phyloP scores from a whole-genome alignment of 441 rosid species.

The Erysimum pusillum region DNA sequence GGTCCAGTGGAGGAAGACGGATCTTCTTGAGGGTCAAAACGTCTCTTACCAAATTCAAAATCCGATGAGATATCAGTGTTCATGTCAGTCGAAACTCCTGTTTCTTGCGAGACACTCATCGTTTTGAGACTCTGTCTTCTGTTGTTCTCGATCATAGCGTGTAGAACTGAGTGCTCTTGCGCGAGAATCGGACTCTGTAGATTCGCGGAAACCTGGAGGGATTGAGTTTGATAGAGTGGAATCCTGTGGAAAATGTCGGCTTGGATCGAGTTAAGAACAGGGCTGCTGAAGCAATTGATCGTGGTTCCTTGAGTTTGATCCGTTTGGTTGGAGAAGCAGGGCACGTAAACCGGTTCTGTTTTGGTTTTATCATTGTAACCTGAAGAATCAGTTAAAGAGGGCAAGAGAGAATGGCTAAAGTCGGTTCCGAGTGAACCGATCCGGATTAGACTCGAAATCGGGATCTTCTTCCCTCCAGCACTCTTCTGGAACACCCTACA shows the following conservation, averaged over 20 bases:
- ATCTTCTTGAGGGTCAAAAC: conserved; percentile 56
- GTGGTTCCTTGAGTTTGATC: conserved; percentile 54
- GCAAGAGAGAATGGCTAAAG: conserved; percentile 56
- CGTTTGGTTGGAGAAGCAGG: conserved; percentile 95
- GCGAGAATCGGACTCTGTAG: conserved; percentile 49
- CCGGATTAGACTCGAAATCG: conserved; percentile 63
- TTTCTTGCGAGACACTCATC: conserved; percentile 73
- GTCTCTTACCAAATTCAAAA: conserved; percentile 56
- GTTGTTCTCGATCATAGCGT: conserved; percentile 60
- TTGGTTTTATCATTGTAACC: conserved; percentile 54
- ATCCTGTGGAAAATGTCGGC: conserved; percentile 45
- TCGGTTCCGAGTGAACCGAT: conserved; percentile 60
- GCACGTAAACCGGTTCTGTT: conserved; percentile 76
- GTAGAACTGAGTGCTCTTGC: conserved; percentile 62
- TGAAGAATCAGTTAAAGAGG: conserved; percentile 76
- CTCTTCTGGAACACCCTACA: conserved; percentile 88
- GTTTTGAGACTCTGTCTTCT: conserved; percentile 56
- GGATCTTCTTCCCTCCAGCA: conserved; percentile 76
- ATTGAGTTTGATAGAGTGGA: conserved; percentile 53
- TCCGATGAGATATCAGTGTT: conserved; percentile 58
- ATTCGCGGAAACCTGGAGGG: conserved; percentile 43
- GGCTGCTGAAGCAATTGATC: conserved; percentile 48
- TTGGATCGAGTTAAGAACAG: conserved; percentile 48
- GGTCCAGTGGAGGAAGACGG: conserved; percentile 69
- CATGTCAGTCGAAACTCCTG: conserved; percentile 55